Conservation (phyloP, 1,284 basidiomycete species). For the Pisolithus thermaeus region DNA sequence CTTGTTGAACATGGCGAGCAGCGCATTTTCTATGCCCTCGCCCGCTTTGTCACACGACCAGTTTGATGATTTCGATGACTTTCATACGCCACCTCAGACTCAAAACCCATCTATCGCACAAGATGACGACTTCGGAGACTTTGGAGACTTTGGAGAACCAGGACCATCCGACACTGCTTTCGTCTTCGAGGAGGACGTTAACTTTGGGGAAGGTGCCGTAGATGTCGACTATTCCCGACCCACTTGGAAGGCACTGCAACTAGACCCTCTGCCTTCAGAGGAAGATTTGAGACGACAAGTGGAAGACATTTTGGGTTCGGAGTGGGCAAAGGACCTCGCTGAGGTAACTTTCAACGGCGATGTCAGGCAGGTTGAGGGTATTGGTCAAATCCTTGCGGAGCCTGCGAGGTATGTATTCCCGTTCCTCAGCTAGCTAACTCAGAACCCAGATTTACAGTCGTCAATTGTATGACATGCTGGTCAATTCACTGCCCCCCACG, state of each 20-base stretch:
- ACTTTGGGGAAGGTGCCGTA: constrained; percentile 34
- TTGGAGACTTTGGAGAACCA: constrained; percentile 80
- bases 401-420: constrained; percentile 56
- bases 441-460: constrained; percentile 49
- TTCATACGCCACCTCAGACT: constrained; percentile 50
- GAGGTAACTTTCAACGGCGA: constrained; percentile 61
- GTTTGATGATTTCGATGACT: constrained; percentile 65
- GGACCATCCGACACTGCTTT: constrained; percentile 31
- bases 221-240: constrained; percentile 39
- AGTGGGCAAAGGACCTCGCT: constrained; percentile 53
- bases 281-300: constrained; percentile 57
- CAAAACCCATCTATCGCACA: constrained; percentile 35
- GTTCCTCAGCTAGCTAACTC: constrained; percentile 15
- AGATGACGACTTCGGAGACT: constrained; percentile 79
- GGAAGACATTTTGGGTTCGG: constrained; percentile 56
- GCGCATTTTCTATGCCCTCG: constrained; percentile 15
- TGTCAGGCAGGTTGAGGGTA: constrained; percentile 74
- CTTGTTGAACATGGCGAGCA: constrained; percentile 22
- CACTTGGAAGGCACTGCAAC: constrained; percentile 56
- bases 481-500: constrained; percentile 58
- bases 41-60: constrained; percentile 40
- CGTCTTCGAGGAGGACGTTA: constrained; percentile 37
- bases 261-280: constrained; percentile 60
- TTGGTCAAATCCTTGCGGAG: constrained; percentile 70
- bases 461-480: constrained; percentile 63